phyloP scores from a whole-genome alignment of 202 grass and related monocot genomes.

The Zoysia matrella region DNA sequence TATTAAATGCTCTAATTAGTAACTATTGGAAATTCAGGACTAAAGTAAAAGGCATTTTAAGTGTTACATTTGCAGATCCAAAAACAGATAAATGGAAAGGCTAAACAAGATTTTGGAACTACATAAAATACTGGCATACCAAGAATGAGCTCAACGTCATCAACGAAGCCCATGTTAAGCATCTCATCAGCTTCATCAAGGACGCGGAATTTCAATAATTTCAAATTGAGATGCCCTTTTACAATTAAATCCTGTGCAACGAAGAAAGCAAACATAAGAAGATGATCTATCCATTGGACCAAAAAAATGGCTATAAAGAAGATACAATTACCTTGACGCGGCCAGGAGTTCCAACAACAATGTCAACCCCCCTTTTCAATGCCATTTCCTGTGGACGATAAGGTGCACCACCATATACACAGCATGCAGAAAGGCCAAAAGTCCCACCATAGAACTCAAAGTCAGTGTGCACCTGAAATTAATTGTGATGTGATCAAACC shows the following conservation, averaged over 20 bases:
- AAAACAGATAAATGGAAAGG: not conserved
- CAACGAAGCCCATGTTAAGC: conserved; percentile 98
- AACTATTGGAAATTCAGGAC: not conserved
- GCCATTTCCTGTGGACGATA: conserved; percentile 76
- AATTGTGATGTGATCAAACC: conserved; percentile 11
- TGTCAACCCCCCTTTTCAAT: conserved; percentile 75
- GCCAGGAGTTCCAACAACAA: conserved; percentile 95
- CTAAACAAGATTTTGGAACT: not conserved
- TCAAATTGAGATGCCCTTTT: conserved; percentile 73
- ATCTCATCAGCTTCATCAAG: conserved; percentile 99
- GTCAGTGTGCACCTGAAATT: conserved; percentile 76
- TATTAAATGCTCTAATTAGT: not conserved
- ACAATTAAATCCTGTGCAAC: conserved; percentile 70
- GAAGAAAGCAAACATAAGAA: not conserved
- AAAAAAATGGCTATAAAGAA: conserved; percentile 4
- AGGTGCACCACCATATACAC: conserved; percentile 83
- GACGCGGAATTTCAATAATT: conserved; percentile 81
- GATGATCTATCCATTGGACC: not conserved
- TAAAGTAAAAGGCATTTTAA: not conserved
- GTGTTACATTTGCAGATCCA: not conserved
- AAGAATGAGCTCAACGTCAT: conserved; percentile 96
- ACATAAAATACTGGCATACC: conserved; percentile 44
- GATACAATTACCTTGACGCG: conserved; percentile 70
- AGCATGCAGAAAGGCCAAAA: conserved; percentile 77
- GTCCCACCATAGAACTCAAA: conserved; percentile 78